Percentiles rank a stretch among this genome's conserved stretches.
These are phyloP conservation scores for Penicillium glabrum DNA, from an alignment of 2,329 filamentous ascomycete species.

Conservation along the genomic window DNA sequence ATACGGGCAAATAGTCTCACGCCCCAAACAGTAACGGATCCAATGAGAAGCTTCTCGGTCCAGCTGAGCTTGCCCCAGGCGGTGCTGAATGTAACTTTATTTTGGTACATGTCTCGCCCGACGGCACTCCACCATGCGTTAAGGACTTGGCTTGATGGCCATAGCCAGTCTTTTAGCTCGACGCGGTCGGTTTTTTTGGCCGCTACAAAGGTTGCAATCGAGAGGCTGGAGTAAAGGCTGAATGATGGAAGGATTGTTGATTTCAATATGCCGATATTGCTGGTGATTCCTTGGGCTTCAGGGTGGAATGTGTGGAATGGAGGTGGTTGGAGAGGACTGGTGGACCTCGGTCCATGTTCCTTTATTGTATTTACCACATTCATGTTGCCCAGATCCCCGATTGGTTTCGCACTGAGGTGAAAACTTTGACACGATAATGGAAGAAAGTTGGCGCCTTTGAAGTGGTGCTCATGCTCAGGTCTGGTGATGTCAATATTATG, in stretches of 20 bases:
- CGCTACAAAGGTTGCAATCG: constrained; percentile 53
- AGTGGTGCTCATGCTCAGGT: neutral
- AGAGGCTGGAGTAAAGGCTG: constrained; percentile 53
- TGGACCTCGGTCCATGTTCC: neutral
- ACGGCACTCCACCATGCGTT: constrained; percentile 64
- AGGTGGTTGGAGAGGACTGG: neutral
- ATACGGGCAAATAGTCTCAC: constrained; percentile 57
- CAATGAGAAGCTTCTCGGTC: constrained; percentile 57
- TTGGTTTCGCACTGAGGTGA: neutral
- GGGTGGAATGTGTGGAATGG: neutral
- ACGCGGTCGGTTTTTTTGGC: constrained; percentile 55
- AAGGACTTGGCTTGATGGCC: constrained; percentile 55
- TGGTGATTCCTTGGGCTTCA: constrained; percentile 8
- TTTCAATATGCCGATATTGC: constrained; percentile 53
- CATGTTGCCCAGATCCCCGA: neutral
- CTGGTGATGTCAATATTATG: neutral
- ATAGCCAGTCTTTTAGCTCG: constrained; percentile 62
- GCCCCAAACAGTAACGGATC: constrained; percentile 60
- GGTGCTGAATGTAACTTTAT: constrained; percentile 47
- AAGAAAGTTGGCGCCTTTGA: neutral
- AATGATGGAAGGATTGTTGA: constrained; percentile 57
- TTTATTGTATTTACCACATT: neutral
- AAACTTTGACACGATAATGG: neutral
- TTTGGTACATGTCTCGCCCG: constrained; percentile 50
- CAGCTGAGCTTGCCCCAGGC: constrained; percentile 53